These are phyloP conservation scores for Volvox carteri DNA, from an alignment of 163 green algal species.

Conservation along the genomic window DNA sequence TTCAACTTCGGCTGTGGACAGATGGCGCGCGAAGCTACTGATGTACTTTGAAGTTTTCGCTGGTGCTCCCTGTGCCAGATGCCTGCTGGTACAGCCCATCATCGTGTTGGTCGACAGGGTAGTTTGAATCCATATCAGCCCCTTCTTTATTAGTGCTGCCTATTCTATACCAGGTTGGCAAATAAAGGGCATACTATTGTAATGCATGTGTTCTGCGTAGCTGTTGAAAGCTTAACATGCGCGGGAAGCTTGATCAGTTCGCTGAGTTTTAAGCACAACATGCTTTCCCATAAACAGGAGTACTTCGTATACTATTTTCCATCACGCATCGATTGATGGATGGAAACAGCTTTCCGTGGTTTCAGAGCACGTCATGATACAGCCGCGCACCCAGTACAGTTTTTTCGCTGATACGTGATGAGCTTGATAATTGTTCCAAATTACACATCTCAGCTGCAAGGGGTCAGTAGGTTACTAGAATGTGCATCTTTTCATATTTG, in stretches of 20 bases:
- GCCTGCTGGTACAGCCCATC: constrained; percentile 8
- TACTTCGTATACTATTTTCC: too few relatives aligned
- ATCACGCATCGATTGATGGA: too few relatives aligned
- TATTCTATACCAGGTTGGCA: not conserved
- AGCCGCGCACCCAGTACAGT: too few relatives aligned
- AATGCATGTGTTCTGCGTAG: not conserved
- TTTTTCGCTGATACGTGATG: too few relatives aligned
- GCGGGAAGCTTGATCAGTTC: not conserved
- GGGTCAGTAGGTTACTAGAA: not conserved
- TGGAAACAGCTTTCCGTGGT: too few relatives aligned
- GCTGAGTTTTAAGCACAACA: not conserved
- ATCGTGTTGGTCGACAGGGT: constrained; percentile 23
- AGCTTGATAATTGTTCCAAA: too few relatives aligned
- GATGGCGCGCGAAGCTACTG: not conserved
- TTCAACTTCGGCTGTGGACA: not conserved
- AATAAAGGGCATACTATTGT: not conserved
- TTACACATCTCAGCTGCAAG: too few relatives aligned
- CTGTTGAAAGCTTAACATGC: not conserved
- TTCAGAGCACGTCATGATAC: not conserved
- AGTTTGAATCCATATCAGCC: constrained; percentile 34
- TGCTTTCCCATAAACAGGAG: too few relatives aligned
- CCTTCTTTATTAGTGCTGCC: not conserved
- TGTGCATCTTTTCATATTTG: constrained; percentile 3
- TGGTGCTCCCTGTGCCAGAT: not conserved
- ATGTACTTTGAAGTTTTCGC: constrained; percentile 44